Evolutionary conservation across 202 grass and related monocot species (phyloP), one percentile per base, ranked within the genome.

Genomic region (Musa balbisiana): DNA sequence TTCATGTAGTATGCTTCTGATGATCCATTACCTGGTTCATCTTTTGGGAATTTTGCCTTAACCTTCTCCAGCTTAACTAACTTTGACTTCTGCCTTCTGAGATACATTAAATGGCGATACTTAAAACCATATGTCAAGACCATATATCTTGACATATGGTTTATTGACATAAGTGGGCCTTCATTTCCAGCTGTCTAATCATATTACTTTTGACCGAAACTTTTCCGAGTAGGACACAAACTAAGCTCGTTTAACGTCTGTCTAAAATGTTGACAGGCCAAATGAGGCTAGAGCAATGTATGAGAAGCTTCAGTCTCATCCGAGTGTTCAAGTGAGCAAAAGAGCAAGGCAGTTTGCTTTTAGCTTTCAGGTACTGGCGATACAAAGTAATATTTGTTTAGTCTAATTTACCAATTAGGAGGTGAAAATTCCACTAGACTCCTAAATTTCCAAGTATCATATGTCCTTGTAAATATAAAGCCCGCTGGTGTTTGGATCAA

Each of bases 231-330:
- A 20, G 52, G 17, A 14, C 25, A 17, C 51, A 76, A 73, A 17
- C 1, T 72, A 33, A 78, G 66, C 76, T 64, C 21, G 8, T 27
- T 53, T 76, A 59, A 17, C 8, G 59, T 68, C 49, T 29, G 50
- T 52, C 33, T 52, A 11, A 62, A 29, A 65, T 65, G 58, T 80
- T 76, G 22, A 70, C 78, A 97, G 88, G 83, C 84, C 90, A 53
- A 89, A 85, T 78, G 91, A 93, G 89, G 90, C 94, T 70, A 91
- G 86, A 86, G 70, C 78, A 71, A 91, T 89, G 93, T 89, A 89
- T 64, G 90, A 92, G 82, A 93, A 89, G 76, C 90, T 97, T 1
- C 85, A 91, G 51, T 88, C 90, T 70, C 90, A 97, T 79, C 88
- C 88, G 27, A 91, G 89, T 67, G 67, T 54, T 24, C 87, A 89